Percentiles rank a stretch among this genome's conserved stretches.
Conservation (phyloP, 768 basidiomycete genomes). For the Calocera cornea region DNA sequence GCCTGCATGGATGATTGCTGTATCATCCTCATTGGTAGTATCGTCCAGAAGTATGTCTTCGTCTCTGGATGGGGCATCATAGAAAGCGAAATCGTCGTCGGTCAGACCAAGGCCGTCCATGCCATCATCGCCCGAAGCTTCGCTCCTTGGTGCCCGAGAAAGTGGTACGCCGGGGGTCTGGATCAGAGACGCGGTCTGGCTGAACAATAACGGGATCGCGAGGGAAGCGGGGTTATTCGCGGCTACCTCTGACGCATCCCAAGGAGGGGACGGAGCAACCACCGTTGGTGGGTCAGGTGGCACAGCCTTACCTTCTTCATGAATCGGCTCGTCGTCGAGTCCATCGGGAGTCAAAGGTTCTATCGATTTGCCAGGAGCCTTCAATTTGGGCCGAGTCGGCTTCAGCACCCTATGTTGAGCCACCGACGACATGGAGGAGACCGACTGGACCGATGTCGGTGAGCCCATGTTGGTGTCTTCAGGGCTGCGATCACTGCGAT, state of each 20-base stretch:
- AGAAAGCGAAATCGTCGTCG: constrained; percentile 82
- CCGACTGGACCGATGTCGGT: not conserved
- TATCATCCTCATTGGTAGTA: not conserved
- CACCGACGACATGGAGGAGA: not conserved
- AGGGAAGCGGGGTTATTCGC: too few species aligned
- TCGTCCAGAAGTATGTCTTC: not conserved
- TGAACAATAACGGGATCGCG: not conserved
- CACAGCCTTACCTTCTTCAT: not conserved
- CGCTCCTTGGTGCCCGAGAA: not conserved
- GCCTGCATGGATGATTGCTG: not conserved
- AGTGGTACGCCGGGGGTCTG: not conserved
- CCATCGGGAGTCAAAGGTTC: not conserved
- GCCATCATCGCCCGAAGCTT: not conserved
- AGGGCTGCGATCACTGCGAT: not conserved
- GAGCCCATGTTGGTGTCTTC: not conserved
- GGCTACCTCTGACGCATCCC: not conserved
- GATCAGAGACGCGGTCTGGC: not conserved
- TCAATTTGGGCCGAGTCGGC: not conserved
- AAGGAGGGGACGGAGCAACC: not conserved
- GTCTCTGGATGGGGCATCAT: constrained; percentile 34
- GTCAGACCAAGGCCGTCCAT: constrained; percentile 24
- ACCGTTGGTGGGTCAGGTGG: not conserved
- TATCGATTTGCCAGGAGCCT: not conserved
- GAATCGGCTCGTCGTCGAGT: not conserved
- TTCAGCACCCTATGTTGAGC: not conserved